Conservation (phyloP, 2,329 filamentous ascomycete genomes). For the Arthrobotrys iridis region DNA sequence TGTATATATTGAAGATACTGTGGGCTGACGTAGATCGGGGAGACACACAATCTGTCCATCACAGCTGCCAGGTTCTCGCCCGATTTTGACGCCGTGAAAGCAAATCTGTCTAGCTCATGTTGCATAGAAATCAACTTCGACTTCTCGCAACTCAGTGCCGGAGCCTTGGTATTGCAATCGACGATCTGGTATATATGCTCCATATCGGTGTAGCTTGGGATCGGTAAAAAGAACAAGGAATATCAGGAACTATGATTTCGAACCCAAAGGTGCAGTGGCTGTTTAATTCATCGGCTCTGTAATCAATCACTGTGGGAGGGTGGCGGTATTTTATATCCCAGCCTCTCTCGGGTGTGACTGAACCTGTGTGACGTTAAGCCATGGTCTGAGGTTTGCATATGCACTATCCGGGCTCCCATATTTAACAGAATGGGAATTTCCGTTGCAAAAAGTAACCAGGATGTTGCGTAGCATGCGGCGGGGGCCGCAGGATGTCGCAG, state of each 20-base stretch:
- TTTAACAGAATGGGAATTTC: conserved; percentile 1
- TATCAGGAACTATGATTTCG: background rate
- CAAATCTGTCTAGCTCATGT: background rate
- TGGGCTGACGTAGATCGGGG: conserved; percentile 60
- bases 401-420: background rate
- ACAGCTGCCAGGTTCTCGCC: conserved; percentile 56
- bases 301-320: background rate
- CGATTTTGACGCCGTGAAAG: conserved; percentile 59
- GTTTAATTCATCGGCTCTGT: background rate
- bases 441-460: conserved; percentile 1
- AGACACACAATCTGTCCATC: background rate
- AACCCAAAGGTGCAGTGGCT: background rate
- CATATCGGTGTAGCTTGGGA: conserved; percentile 8
- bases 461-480: conserved; percentile 9
- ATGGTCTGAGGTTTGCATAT: background rate
- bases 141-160: background rate
- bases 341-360: background rate
- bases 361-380: background rate
- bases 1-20: conserved; percentile 59
- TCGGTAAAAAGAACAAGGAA: background rate
- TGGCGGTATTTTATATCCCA: background rate
- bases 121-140: conserved; percentile 15
- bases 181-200: conserved; percentile 35
- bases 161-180: background rate
- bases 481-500: background rate